Conservation (phyloP, 2,329 filamentous ascomycete genomes). For the Neopestalotiopsis rosae region DNA sequence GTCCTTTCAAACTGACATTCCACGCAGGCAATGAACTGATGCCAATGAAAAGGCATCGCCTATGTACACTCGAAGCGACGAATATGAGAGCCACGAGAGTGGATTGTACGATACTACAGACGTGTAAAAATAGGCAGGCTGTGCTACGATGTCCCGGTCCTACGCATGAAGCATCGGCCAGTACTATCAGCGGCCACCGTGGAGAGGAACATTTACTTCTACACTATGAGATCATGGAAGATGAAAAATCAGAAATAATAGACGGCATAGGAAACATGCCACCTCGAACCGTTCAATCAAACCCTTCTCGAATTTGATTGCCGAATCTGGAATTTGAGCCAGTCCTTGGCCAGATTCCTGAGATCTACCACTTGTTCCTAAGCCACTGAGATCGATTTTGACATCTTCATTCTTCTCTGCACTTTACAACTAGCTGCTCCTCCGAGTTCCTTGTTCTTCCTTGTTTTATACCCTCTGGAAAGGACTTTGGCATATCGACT, state of each 20-base stretch:
- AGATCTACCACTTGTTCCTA: no score
- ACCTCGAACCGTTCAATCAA: not conserved
- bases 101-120: constrained; percentile 8
- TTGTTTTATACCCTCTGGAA: no score
- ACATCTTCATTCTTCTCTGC: no score
- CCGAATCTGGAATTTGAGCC: not conserved
- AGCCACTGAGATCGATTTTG: no score
- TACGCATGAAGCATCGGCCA: not conserved
- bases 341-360: no score
- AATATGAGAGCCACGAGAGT: not conserved
- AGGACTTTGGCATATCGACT: no score
- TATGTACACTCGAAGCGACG: not conserved
- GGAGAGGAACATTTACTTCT: not conserved
- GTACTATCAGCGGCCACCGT: not conserved
- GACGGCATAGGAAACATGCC: not conserved
- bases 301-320: not conserved
- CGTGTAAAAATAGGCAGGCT: constrained; percentile 2
- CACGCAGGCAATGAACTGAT: not conserved
- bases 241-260: not conserved
- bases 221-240: not conserved
- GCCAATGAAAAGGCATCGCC: no score
- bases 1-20: not conserved
- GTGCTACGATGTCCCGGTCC: not conserved
- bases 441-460: no score
- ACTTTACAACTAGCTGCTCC: no score